Evolutionary conservation across 108 stramenopile genomes (phyloP), one percentile per base, ranked within the genome.

Genomic region (Mediolabrus comicus): DNA sequence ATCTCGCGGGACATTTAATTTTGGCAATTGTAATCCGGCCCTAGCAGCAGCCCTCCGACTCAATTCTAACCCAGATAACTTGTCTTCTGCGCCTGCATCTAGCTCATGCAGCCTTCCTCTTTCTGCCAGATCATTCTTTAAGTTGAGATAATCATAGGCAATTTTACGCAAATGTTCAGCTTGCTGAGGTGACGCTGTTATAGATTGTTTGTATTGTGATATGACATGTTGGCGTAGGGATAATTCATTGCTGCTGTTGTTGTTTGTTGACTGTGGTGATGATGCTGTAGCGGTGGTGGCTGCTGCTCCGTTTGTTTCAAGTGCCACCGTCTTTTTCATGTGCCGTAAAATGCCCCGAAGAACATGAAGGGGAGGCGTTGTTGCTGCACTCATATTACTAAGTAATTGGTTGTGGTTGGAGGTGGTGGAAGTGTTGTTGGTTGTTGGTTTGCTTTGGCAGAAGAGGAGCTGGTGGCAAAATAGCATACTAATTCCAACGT

Each of bases 31-130:
- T 30, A 93, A 69, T 31, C 92, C 92, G 29, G 92, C 89, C 38
- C 92, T 67, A 22, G 86, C 87, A 2, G 92, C 92, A 26, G 89
- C 86, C 49, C 87, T 72, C 30, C 87, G 84, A 68, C 86, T 89
- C 70, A 93, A 60, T 82, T 93, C 92, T 62, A 65, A 86, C 4
- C 89, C 84, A 43, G 77, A 74, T 35, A 94, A 71, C 63, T 86
- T 86, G 22, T 74, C 74, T 27, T 90, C 92, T 17, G 90, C 92
- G 8, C 92, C 92, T 17, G 76, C 39, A 68, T 94, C 92, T 64
- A 94, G 56, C 53, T 87, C 66, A 59, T 91, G 82, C 54, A 93
- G 65, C 53, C 83, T 34, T 26, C 62, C 74, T 29, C 92, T 80
- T 64, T 90, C 92, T 13, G 32, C 58, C 39, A 93, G 59, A 65